These are phyloP conservation scores for Phytophthora litchii DNA, from an alignment of 352 stramenopile genomes.

Conservation along the genomic window DNA sequence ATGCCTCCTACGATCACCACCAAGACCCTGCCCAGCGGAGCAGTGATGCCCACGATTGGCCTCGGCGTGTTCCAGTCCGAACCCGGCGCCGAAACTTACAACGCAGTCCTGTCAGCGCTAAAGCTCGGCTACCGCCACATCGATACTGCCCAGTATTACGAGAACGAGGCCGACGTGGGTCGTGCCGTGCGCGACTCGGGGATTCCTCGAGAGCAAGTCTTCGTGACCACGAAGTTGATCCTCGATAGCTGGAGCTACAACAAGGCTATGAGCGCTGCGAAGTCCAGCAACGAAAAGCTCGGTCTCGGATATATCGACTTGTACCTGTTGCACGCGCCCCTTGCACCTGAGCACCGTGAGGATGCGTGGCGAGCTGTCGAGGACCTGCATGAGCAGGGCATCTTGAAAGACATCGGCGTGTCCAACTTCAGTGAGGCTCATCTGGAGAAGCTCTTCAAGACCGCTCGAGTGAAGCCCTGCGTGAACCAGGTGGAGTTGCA, in stretches of 20 bases:
- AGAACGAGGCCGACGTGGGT: slow-evolving; percentile 88
- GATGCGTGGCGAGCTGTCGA: slow-evolving; percentile 62
- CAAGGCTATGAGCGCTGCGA: slow-evolving; percentile 49
- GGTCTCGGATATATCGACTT: slow-evolving; percentile 86
- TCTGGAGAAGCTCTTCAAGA: slow-evolving; percentile 72
- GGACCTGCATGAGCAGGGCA: slow-evolving; percentile 48
- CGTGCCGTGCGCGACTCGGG: slow-evolving; percentile 68
- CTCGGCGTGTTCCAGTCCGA: slow-evolving; percentile 63
- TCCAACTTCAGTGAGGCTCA: slow-evolving; percentile 89
- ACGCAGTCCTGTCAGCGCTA: slow-evolving; percentile 56
- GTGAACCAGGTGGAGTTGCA: slow-evolving; percentile 88
- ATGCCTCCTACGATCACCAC: not conserved
- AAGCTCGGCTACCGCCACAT: slow-evolving; percentile 88
- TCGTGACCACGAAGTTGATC: slow-evolving; percentile 86
- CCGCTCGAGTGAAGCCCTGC: slow-evolving; percentile 51
- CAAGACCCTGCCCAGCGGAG: not conserved
- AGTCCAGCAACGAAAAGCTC: slow-evolving; percentile 57
- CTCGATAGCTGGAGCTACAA: slow-evolving; percentile 65
- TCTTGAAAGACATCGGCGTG: slow-evolving; percentile 86
- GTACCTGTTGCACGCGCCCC: slow-evolving; percentile 74
- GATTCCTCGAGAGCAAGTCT: slow-evolving; percentile 71
- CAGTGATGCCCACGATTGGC: slow-evolving; percentile 7
- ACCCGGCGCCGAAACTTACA: slow-evolving; percentile 56
- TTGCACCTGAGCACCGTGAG: slow-evolving; percentile 23
- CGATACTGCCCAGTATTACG: slow-evolving; percentile 86